Evolutionary conservation across 176 grass and related monocot genomes (phyloP), one percentile per base, ranked within the genome.

Genomic region (Rhynchospora breviuscula): DNA sequence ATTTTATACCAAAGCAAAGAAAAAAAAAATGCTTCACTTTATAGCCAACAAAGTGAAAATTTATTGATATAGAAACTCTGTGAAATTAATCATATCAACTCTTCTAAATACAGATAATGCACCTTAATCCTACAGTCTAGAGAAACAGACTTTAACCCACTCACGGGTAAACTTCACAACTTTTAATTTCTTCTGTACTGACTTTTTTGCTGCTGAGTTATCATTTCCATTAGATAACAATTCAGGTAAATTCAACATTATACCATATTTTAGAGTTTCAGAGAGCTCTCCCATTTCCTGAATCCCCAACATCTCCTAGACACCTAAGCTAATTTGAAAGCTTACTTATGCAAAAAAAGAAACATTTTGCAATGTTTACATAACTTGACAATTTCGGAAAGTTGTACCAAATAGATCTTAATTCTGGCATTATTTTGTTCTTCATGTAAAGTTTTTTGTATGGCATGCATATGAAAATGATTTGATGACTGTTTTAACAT

Each of bases 1-100:
- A 63, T 89, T 33, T 80, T 60, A 78, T 49, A 68, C 49, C 76
- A 25, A 65, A 64, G 31, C 18, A 43, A 87, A 78, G 4, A 91
- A 85, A 86, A 57, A 68, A 33, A 91, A 78, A 84, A 7, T 18
- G 18, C 66, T 77, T 15, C 40, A 86, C 85, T 59, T 56, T 13
- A 23, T 57, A 29, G 25, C 79, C 14, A 76, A 85, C 53, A 31
- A 86, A 59, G 11, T 81, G 21, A 22, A 35, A 81, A 19, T 11
- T 58, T 67, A 65, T 8, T 31, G 45, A 87, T 54, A 43, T 49
- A 11, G 78, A 80, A 68, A 84, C 35, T 40, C 35, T 46, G 19
- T 79, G 23, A 52, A 57, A 57, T 33, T 33, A 1, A 78, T 57
- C 31, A 57, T 1, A 78, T 71, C 49, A 54, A 33, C 52, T 47